These are phyloP conservation scores for Croton setiger DNA, from an alignment of 441 rosid species.

Conservation along the genomic window DNA sequence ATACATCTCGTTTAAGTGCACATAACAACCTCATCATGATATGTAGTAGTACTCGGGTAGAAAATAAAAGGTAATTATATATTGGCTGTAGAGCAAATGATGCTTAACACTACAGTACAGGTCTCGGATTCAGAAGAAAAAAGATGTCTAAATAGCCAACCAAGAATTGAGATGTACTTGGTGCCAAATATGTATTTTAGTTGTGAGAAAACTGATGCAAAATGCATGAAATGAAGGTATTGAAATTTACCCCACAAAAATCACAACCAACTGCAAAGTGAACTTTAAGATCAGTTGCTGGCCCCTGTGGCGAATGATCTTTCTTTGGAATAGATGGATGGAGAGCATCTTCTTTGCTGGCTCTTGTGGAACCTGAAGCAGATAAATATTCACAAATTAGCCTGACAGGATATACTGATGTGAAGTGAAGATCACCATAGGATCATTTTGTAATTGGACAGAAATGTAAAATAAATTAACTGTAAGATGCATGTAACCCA, in stretches of 20 bases:
- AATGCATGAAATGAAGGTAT: constrained; percentile 5
- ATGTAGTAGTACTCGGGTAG: neutral
- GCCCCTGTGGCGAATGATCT: constrained; percentile 22
- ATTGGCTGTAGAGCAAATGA: too few relatives aligned
- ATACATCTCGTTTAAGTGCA: neutral
- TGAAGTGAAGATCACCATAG: neutral
- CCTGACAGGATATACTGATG: too few relatives aligned
- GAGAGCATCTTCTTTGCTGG: constrained; percentile 21
- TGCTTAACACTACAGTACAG: too few relatives aligned
- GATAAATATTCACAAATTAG: constrained; percentile 9
- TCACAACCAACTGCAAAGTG: constrained; percentile 56
- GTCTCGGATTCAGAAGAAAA: too few relatives aligned
- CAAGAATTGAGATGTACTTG: neutral
- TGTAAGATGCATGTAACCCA: neutral
- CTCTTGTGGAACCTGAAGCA: constrained; percentile 28
- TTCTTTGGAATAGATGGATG: constrained; percentile 4
- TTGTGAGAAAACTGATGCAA: neutral
- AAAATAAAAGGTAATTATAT: too few relatives aligned
- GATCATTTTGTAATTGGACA: neutral
- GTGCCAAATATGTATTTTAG: neutral
- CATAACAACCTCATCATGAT: neutral
- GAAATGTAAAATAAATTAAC: neutral
- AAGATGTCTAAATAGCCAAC: too few relatives aligned
- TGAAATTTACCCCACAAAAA: constrained; percentile 59
- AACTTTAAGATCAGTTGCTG: constrained; percentile 24